Percentiles rank a stretch among this genome's conserved stretches.
These are phyloP conservation scores for Echinosophora koreensis DNA, from an alignment of 306 rosid species.

Conservation along the genomic window DNA sequence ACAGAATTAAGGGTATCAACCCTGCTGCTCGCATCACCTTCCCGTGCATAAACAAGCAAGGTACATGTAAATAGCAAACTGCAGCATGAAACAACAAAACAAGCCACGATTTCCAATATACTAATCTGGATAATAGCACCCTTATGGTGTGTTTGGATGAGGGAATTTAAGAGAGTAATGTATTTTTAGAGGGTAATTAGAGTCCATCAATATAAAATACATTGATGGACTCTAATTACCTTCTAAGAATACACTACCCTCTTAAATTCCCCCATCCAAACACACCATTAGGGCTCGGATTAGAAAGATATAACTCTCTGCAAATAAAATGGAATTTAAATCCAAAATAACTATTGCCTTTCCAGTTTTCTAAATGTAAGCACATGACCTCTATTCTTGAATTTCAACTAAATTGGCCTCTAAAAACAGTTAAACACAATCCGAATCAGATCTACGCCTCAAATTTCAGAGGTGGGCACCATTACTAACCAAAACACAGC, in stretches of 20 bases:
- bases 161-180: no score
- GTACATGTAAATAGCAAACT: not conserved
- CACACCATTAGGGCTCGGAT: not conserved
- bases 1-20: not conserved
- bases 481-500: conserved; percentile 92
- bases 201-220: no score
- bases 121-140: conserved; percentile 11
- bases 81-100: not conserved
- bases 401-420: conserved; percentile 72
- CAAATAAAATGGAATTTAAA: conserved; percentile 44
- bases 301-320: conserved; percentile 29
- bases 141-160: not conserved
- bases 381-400: conserved; percentile 28
- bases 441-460: conserved; percentile 87
- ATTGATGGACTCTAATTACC: no score
- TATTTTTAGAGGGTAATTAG: no score
- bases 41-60: not conserved
- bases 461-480: conserved; percentile 78
- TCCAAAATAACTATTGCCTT: conserved; percentile 57
- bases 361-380: conserved; percentile 62
- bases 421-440: conserved; percentile 53
- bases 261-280: no score
- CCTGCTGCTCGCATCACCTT: not conserved
- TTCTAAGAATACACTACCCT: no score
- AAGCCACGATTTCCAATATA: not conserved